Base-by-base conservation (phyloP, 345 rosid species). In the Viola odorata region DNA sequence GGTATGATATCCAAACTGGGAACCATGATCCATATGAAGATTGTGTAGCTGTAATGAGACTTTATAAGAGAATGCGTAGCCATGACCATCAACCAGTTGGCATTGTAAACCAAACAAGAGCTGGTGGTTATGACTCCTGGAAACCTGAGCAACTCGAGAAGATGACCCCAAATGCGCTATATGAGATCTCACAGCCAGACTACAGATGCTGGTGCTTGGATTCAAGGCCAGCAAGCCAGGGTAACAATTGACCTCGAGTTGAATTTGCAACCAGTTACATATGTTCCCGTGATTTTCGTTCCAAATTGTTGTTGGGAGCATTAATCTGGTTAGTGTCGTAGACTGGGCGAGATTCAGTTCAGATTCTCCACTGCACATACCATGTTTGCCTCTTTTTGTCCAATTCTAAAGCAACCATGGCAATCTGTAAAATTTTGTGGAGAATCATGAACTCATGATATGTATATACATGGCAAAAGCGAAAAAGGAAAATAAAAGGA, bases 121-220 rank as follows among this genome's bases (percentile, higher is more conserved):
- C 51, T 3, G 45, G 65, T 3, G 76, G 77, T 49, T 76, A 78
- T 37, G 77, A 73, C 61, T 77, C 69, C 53, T 66, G 73, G 69
- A 74, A 68, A 65, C 76, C 68, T 23, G 58, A 70, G 63, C 91
- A 86, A 47, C 84, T 84, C 12, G 88, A 77, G 77, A 76, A 64
- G 71, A 78, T 78, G 94, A 77, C 50, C 8, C 80, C 91, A 3
- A 79, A 80, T 16, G 86, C 78, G 65, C 78, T 89, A 3, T 83
- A 81, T 62, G 60, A 69, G 55, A 78, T 83, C 37, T 89, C 91
- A 17, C 62, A 55, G 44, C 73, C 85, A 45, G 74, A 80, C 65
- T 89, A 84, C 47, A 64, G 58, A 38, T 86, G 91, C 61, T 89
- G 96, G 91, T 86, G 94, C 70, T 72, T 76, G 60, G 91, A 89